Base-by-base conservation (phyloP, 2,329 filamentous ascomycete genomes). In the Paraconiothyrium brasiliense region DNA sequence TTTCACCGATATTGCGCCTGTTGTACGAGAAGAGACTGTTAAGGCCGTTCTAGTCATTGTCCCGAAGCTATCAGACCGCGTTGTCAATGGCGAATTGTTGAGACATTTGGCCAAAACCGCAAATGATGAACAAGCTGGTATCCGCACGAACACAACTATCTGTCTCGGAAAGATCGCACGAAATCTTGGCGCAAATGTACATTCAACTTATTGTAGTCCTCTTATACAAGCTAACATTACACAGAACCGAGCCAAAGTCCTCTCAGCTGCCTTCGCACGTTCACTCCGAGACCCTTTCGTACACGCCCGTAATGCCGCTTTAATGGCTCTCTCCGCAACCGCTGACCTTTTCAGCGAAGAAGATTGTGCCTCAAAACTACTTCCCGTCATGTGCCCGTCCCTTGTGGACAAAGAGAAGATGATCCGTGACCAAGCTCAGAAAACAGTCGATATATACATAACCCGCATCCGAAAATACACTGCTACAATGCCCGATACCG, bases 101-200 rank as follows among this genome's bases (percentile, higher is more conserved):
- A 92, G 91, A 70, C 91, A 97, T 73, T 85, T 99, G 32, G 95
- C 95, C 47, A 97, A 97, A 78, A 97, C 94, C 1, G 93, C 95
- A 49, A 99, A 98, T 71, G 95, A 99, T 65, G 95, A 98, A 71
- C 94, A 99, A 73, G 93, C 95, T 0, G 95, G 95, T 0, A 99
- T 99, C 67, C 88, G 95, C 64, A 99, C 95, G 9, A 99, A 99
- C 76, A 99, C 95, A 0, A 99, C 95, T 1, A 99, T 99, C 59
- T 98, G 94, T 75, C 82, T 99, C 0, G 95, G 95, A 24, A 98
- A 97, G 74, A 97, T 99, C 69, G 94, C 95, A 14, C 94, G 93
- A 70, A 91, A 97, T 71, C 84, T 99, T 0, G 92, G 93, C 1
- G 84, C 86, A 1, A 83, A 81, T 67, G 84, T 86, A 78, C 58